A percentile compares a stretch with the other conserved stretches of the same genome.
These are phyloP conservation scores for Lachancea waltii DNA, from an alignment of 805 yeast genomes.

Conservation along the genomic window DNA sequence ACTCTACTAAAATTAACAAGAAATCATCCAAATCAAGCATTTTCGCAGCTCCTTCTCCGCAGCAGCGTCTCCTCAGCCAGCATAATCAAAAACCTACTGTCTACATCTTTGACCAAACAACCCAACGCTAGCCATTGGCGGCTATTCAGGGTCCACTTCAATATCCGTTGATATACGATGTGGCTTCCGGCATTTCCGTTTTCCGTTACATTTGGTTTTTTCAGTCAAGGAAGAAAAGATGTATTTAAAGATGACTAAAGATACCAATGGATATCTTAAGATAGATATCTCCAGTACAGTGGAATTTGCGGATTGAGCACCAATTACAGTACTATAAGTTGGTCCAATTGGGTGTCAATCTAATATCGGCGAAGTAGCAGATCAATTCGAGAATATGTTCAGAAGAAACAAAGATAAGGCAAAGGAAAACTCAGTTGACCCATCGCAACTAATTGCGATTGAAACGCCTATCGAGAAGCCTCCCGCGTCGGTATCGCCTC, in stretches of 20 bases:
- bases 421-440: slow-evolving; percentile 17
- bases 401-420: slow-evolving; percentile 24
- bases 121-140: not conserved
- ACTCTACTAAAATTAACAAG: slow-evolving; percentile 9
- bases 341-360: too few relatives aligned
- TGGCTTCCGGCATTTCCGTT: not conserved
- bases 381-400: slow-evolving; percentile 16
- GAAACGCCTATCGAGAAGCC: slow-evolving; percentile 52
- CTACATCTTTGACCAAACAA: slow-evolving; percentile 15
- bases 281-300: too few relatives aligned
- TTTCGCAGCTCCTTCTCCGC: slow-evolving; percentile 14
- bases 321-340: too few relatives aligned
- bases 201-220: not conserved
- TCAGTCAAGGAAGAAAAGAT: not conserved
- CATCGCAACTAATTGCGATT: slow-evolving; percentile 28
- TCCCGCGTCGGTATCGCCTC: slow-evolving; percentile 43
- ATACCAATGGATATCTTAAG: too few relatives aligned
- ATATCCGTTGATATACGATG: too few relatives aligned
- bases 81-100: slow-evolving; percentile 5
- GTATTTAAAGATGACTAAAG: not conserved
- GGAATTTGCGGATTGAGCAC: too few relatives aligned
- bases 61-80: slow-evolving; percentile 4
- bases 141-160: not conserved
- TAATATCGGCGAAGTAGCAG: not conserved
- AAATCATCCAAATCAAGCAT: slow-evolving; percentile 19